phyloP scores from a whole-genome alignment of 1,284 basidiomycete genomes.

The Cutaneotrichosporon sp. region DNA sequence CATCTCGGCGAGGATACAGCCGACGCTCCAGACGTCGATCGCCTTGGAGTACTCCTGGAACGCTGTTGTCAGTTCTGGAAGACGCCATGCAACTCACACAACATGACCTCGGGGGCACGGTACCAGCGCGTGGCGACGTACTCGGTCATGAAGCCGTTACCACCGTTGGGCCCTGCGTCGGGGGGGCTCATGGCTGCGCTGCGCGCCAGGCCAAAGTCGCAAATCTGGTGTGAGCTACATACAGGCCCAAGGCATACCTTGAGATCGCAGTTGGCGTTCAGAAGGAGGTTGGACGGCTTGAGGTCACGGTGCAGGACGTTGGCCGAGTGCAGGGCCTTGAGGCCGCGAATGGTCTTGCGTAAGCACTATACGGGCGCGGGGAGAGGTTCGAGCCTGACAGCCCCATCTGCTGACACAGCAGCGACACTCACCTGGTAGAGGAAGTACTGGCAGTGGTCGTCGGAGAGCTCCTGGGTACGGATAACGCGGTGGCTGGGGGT shows the following conservation, averaged over 20 bases:
- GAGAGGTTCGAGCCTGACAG: too few relatives aligned
- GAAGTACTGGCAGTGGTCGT: slow-evolving; percentile 73
- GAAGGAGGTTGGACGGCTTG: slow-evolving; percentile 89
- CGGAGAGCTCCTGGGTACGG: slow-evolving; percentile 71
- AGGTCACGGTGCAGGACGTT: slow-evolving; percentile 94
- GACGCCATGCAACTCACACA: slow-evolving; percentile 51
- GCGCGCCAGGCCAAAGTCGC: slow-evolving; percentile 86
- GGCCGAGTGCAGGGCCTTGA: slow-evolving; percentile 90
- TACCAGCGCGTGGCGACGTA: slow-evolving; percentile 54
- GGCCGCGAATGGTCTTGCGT: slow-evolving; percentile 55
- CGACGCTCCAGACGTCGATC: slow-evolving; percentile 90
- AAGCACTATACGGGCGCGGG: too few relatives aligned
- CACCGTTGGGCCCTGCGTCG: slow-evolving; percentile 67
- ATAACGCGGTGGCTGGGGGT: slow-evolving; percentile 57
- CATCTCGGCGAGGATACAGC: slow-evolving; percentile 92
- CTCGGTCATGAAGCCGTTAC: slow-evolving; percentile 79
- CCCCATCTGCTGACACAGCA: too few relatives aligned
- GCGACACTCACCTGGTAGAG: slow-evolving; percentile 55
- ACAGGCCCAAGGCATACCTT: slow-evolving; percentile 57
- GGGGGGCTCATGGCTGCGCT: slow-evolving; percentile 69
- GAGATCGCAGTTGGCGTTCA: slow-evolving; percentile 94
- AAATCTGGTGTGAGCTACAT: slow-evolving; percentile 52
- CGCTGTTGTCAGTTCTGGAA: slow-evolving; percentile 42
- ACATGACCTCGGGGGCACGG: slow-evolving; percentile 71
- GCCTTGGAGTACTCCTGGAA: slow-evolving; percentile 91